Evolutionary conservation across 2,329 filamentous ascomycete genomes (phyloP), one percentile per base, ranked within the genome.

Genomic region (Pyrenophora tritici-repentis): DNA sequence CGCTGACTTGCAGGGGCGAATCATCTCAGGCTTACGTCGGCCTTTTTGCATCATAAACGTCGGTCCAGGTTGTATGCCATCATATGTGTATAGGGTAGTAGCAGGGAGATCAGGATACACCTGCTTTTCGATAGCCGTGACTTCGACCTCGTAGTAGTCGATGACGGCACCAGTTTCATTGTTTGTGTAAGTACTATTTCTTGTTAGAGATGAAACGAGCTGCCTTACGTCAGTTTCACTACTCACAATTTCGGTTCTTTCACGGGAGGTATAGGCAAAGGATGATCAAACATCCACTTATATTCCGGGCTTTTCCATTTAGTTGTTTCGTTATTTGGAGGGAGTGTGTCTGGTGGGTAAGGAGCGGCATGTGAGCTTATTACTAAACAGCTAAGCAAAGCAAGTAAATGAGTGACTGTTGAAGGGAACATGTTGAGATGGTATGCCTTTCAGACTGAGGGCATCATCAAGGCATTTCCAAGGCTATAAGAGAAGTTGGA

Each of bases 61-160:
- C 6, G 81, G 81, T 0, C 83, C 83, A 6, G 82, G 81, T 4
- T 75, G 73, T 6, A 79, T 76, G 12, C 82, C 82, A 71, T 84
- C 79, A 55, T 84, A 85, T 6, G 82, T 81, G 17, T 76, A 66
- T 24, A 79, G 50, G 8, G 70, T 61, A 1, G 78, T 74, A 13
- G 67, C 60, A 5, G 66, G 66, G 7, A 78, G 67, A 42, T 75
- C 64, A 3, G 76, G 76, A 57, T 79, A 80, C 12, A 78, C 67
- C 50, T 78, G 75, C 38, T 72, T 58, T 14, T 73, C 62, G 49
- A 79, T 75, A 2, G 66, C 45, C 45, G 73, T 67, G 42, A 81
- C 72, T 5, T 74, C 73, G 20, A 78, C 61, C 53, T 80, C 75
- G 57, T 78, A 81, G 65, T 75, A 81, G 45, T 80, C 75, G 33